phyloP scores from a whole-genome alignment of 108 stramenopile genomes.

The Parietichytrium sp. region DNA sequence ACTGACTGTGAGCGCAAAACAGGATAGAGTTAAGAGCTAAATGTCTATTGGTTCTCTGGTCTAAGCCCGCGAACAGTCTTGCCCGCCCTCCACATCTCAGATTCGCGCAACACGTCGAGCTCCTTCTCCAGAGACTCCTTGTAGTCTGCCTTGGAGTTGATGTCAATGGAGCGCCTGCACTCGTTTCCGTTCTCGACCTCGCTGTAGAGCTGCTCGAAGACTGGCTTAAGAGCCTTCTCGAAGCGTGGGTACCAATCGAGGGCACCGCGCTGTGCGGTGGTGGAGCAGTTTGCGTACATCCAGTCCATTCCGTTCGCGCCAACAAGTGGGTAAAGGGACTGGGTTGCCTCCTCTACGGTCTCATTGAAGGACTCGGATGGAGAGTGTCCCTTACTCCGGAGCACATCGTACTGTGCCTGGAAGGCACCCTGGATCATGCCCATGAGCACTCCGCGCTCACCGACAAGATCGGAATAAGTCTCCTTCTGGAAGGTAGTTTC shows the following conservation, averaged over 20 bases:
- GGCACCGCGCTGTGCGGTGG: constrained; percentile 38
- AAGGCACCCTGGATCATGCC: constrained; percentile 38
- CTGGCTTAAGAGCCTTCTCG: constrained; percentile 37
- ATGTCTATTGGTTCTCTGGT: constrained; percentile 39
- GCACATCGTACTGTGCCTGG: constrained; percentile 40
- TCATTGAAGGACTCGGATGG: constrained; percentile 35
- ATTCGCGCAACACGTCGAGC: not conserved
- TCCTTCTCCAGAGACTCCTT: constrained; percentile 38
- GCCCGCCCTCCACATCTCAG: constrained; percentile 36
- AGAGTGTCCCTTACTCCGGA: constrained; percentile 37
- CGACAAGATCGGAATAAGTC: constrained; percentile 35
- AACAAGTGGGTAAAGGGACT: constrained; percentile 34
- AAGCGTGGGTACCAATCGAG: constrained; percentile 16
- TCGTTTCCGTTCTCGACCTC: constrained; percentile 42
- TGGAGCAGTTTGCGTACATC: constrained; percentile 27
- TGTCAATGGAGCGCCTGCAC: constrained; percentile 17
- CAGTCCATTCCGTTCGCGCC: constrained; percentile 38
- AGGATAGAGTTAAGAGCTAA: no score
- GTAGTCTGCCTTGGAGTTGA: constrained; percentile 22
- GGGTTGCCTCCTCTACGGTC: constrained; percentile 41
- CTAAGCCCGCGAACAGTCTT: constrained; percentile 27
- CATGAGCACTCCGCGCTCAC: constrained; percentile 39
- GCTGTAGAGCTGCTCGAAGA: constrained; percentile 38
- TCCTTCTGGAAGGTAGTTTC: constrained; percentile 40
- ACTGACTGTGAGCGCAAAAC: no score